A percentile compares a stretch with the other conserved stretches of the same genome.
These are phyloP conservation scores for Blastomyces emzantsi DNA, from an alignment of 2,329 filamentous ascomycete species.

Conservation along the genomic window DNA sequence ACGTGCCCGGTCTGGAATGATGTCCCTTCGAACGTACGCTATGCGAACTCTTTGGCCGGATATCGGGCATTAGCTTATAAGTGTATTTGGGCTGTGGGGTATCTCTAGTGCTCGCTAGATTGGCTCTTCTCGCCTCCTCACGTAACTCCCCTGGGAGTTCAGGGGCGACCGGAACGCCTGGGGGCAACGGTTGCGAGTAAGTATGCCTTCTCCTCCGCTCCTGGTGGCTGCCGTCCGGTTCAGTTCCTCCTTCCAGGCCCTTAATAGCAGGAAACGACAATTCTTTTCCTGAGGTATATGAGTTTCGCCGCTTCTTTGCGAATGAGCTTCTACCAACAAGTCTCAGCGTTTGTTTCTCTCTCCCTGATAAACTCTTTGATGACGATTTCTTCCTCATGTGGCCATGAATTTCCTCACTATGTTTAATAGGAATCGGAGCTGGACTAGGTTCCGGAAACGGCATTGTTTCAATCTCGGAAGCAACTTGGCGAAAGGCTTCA, in stretches of 20 bases:
- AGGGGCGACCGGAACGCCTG: neutral
- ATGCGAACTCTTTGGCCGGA: conserved; percentile 12
- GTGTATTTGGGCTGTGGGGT: conserved; percentile 2
- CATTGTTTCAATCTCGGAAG: conserved; percentile 10
- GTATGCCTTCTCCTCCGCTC: conserved; percentile 31
- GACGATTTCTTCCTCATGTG: conserved; percentile 14
- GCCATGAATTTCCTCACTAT: conserved; percentile 10
- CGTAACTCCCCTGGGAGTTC: neutral
- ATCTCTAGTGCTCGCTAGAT: conserved; percentile 1
- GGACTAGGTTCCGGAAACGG: conserved; percentile 7
- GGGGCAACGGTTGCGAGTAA: conserved; percentile 27
- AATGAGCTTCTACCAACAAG: conserved; percentile 27
- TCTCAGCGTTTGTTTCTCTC: conserved; percentile 26
- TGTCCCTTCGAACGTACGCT: conserved; percentile 11
- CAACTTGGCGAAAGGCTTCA: conserved; percentile 30
- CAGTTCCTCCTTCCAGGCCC: conserved; percentile 10
- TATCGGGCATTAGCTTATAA: conserved; percentile 10
- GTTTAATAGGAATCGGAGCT: conserved; percentile 1
- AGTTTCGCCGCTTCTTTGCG: conserved; percentile 22
- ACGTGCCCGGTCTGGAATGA: conserved; percentile 8
- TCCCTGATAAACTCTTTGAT: conserved; percentile 23
- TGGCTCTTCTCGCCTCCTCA: conserved; percentile 3
- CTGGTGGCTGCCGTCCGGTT: conserved; percentile 18
- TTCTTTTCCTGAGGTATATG: conserved; percentile 18
- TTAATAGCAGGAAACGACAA: conserved; percentile 18